Evolutionary conservation across 306 rosid species (phyloP).

Genomic region (Gastrolobium villosum): DNA sequence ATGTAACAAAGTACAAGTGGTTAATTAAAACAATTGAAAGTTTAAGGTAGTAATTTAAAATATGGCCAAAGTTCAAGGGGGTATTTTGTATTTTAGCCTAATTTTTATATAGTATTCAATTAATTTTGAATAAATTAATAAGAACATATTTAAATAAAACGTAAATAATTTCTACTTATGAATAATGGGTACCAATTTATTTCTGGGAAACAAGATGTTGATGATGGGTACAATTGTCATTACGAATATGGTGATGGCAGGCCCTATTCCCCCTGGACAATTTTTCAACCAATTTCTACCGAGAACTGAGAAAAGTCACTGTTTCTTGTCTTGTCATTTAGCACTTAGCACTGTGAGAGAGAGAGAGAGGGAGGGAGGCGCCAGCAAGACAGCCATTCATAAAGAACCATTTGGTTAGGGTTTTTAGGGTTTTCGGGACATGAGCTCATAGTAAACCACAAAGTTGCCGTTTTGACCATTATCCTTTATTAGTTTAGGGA

Average conservation of each 20-base stretch:
- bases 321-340: conserved; percentile 81
- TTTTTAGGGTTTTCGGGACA: conserved; percentile 67
- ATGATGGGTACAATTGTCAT: conserved; percentile 46
- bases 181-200: not conserved
- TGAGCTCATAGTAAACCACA: conserved; percentile 58
- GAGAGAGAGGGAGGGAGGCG: too few relatives aligned
- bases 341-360: conserved; percentile 58
- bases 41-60: too few relatives aligned
- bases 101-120: too few relatives aligned
- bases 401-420: conserved; percentile 60
- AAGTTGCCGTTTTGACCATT: conserved; percentile 15
- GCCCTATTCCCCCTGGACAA: conserved; percentile 45
- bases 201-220: not conserved
- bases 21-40: too few relatives aligned
- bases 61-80: too few relatives aligned
- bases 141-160: too few relatives aligned
- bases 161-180: not conserved
- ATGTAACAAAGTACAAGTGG: too few relatives aligned
- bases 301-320: conserved; percentile 71
- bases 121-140: too few relatives aligned
- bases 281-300: conserved; percentile 57
- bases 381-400: conserved; percentile 58
- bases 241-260: not conserved
- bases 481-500: conserved; percentile 10
- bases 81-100: too few relatives aligned